Evolutionary conservation across 2,329 filamentous ascomycete genomes (phyloP).

Genomic region (Talaromyces sp.): DNA sequence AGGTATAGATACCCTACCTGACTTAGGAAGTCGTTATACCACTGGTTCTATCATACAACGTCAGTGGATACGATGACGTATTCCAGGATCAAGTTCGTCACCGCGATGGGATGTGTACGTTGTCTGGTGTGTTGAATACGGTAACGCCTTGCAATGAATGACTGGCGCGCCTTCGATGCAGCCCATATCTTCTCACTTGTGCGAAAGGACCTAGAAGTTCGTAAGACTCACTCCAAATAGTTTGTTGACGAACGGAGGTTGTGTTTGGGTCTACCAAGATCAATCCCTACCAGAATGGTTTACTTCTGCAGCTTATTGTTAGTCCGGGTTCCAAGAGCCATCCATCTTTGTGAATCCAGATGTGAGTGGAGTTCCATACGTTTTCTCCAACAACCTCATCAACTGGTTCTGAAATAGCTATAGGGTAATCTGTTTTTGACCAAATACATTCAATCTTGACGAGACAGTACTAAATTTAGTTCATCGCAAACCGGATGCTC

Average conservation of each 20-base stretch:
- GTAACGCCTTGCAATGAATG: background rate
- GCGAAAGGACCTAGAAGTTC: background rate
- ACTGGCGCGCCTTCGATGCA: slow-evolving; percentile 2
- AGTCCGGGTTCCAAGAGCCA: slow-evolving; percentile 4
- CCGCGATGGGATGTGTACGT: slow-evolving; percentile 18
- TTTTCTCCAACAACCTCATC: background rate
- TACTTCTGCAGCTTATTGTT: background rate
- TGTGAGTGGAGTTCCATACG: too few species aligned
- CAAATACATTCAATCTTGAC: too few species aligned
- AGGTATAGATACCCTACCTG: background rate
- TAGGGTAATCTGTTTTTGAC: too few species aligned
- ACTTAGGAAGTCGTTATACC: background rate
- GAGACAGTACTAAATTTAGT: too few species aligned
- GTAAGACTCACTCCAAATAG: background rate
- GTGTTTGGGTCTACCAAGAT: background rate
- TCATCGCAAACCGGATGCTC: too few species aligned
- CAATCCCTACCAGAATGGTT: slow-evolving; percentile 8
- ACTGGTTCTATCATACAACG: background rate
- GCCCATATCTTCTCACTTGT: slow-evolving; percentile 9
- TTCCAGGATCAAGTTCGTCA: slow-evolving; percentile 18
- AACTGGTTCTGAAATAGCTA: too few species aligned
- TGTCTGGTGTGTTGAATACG: background rate
- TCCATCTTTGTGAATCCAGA: slow-evolving; percentile 13
- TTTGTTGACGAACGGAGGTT: background rate
- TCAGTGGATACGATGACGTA: background rate